phyloP scores from a whole-genome alignment of 306 rosid species.

The Prunus mongolica region DNA sequence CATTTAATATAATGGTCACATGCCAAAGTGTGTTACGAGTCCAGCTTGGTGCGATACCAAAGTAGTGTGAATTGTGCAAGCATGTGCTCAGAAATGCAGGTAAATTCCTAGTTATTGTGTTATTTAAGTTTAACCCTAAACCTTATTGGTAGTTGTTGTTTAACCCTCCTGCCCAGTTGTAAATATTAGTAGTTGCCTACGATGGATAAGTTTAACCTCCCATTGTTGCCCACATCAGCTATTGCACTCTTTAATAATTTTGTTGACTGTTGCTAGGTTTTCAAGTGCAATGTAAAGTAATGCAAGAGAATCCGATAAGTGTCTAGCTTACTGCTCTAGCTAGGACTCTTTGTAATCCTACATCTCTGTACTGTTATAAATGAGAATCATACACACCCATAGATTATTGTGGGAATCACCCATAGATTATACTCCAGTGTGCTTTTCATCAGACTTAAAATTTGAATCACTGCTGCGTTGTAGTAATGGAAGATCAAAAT shows the following conservation, averaged over 20 bases:
- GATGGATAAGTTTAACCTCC: neutral
- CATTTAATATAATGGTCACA: neutral
- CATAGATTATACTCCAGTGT: neutral
- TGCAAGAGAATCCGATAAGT: too few species aligned
- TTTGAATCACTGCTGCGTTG: neutral
- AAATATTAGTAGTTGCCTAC: neutral
- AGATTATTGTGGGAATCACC: too few species aligned
- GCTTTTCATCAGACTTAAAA: neutral
- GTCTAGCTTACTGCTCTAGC: too few species aligned
- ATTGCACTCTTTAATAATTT: neutral
- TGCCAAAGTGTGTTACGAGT: neutral
- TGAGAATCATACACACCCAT: too few species aligned
- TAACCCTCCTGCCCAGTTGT: neutral
- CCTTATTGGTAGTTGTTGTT: neutral
- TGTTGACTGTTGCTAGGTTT: neutral
- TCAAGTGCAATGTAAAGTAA: neutral
- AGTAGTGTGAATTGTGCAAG: too few species aligned
- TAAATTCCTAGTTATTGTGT: too few species aligned
- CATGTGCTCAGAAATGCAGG: neutral
- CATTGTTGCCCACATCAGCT: neutral
- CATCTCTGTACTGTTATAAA: too few species aligned
- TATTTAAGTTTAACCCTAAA: neutral
- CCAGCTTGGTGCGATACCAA: neutral
- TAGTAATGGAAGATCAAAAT: neutral
- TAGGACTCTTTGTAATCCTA: too few species aligned